Percentiles rank a stretch among this genome's conserved stretches.
Conservation (phyloP, 2,329 filamentous ascomycete species). For the Fusarium succisae region DNA sequence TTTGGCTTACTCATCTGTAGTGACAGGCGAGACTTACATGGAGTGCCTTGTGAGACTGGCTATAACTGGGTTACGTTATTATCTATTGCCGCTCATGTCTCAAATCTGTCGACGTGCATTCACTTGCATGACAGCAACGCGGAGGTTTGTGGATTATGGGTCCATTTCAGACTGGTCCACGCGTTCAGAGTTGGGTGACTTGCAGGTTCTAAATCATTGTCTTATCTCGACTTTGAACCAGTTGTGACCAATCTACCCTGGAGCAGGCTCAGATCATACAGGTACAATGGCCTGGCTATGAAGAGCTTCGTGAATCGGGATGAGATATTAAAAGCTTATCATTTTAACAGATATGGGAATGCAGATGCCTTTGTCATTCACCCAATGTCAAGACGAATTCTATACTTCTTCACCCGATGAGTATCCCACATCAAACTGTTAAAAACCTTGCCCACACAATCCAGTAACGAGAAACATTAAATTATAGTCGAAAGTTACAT, state of each 20-base stretch:
- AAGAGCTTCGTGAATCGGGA: background rate
- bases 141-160: constrained; percentile 11
- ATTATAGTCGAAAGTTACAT: background rate
- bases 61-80: constrained; percentile 15
- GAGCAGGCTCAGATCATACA: background rate
- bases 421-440: background rate
- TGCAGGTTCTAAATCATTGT: background rate
- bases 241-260: background rate
- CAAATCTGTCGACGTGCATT: constrained; percentile 15
- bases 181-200: background rate
- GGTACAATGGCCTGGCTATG: background rate
- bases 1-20: background rate
- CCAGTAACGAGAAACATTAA: background rate
- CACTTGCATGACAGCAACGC: background rate
- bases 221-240: background rate
- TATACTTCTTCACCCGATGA: background rate
- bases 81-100: background rate
- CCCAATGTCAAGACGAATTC: background rate
- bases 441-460: background rate
- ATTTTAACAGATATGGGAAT: background rate
- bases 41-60: constrained; percentile 6
- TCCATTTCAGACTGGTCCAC: constrained; percentile 6
- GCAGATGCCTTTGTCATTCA: background rate
- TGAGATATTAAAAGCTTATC: no score
- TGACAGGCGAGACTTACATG: constrained; percentile 10